Conservation (phyloP, 2,329 filamentous ascomycete genomes). For the Leptographium radiaticola region DNA sequence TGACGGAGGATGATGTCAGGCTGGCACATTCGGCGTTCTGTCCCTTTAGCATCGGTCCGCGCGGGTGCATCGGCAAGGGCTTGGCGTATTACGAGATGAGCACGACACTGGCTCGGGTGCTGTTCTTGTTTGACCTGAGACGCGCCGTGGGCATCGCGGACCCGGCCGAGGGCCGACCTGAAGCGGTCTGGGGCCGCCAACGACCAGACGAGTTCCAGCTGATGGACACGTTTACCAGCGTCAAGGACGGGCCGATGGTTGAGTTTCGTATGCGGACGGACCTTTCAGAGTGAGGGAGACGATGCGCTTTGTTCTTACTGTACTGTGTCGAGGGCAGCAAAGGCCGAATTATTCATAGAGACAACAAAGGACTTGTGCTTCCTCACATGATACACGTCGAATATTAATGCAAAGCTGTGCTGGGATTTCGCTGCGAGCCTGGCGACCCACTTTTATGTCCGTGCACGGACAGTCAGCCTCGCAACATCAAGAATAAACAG, state of each 20-base stretch:
- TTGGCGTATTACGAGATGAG: conserved; percentile 56
- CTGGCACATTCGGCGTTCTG: conserved; percentile 57
- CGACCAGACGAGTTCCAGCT: conserved; percentile 52
- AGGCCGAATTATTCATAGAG: too few relatives aligned
- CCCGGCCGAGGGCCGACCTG: conserved; percentile 36
- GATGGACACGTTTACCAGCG: conserved; percentile 58
- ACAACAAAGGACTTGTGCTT: too few relatives aligned
- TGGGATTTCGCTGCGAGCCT: too few relatives aligned
- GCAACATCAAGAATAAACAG: too few relatives aligned
- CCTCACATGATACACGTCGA: too few relatives aligned
- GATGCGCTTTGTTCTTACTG: too few relatives aligned
- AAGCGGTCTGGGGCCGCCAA: conserved; percentile 40
- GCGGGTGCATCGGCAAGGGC: conserved; percentile 61
- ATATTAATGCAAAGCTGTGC: too few relatives aligned
- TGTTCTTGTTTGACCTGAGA: conserved; percentile 50
- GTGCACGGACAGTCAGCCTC: too few relatives aligned
- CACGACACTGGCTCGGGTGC: conserved; percentile 44
- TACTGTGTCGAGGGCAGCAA: too few relatives aligned
- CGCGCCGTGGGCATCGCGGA: conserved; percentile 33
- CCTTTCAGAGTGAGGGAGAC: too few relatives aligned
- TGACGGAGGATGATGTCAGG: conserved; percentile 36
- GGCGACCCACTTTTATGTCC: too few relatives aligned
- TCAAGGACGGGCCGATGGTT: conserved; percentile 58
- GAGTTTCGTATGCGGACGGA: conserved; percentile 33
- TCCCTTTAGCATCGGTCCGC: conserved; percentile 57